Conservation (phyloP, 139 green algal species). For the Chlorella sp. region DNA sequence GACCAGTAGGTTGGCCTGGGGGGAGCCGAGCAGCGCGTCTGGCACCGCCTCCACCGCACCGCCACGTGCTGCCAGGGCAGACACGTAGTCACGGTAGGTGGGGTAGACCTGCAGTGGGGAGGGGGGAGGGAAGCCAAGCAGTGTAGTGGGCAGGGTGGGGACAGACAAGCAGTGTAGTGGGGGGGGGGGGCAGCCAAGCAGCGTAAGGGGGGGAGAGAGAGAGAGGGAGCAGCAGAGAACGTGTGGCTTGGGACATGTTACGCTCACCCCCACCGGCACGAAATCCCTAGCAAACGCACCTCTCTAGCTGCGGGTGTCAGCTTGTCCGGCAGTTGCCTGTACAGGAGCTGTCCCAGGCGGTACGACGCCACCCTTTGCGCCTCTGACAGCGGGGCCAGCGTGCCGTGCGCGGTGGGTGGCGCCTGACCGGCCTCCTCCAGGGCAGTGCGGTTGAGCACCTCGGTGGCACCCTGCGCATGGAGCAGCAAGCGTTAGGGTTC, state of each 20-base stretch:
- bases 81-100: slow-evolving; percentile 33
- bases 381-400: slow-evolving; percentile 16
- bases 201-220: no score
- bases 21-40: slow-evolving; percentile 34
- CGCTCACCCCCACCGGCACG: no score
- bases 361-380: slow-evolving; percentile 24
- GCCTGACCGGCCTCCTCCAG: slow-evolving; percentile 1
- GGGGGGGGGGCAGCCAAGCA: no score
- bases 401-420: not conserved
- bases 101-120: slow-evolving; percentile 27
- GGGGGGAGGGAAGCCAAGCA: no score
- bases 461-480: not conserved
- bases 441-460: slow-evolving; percentile 1
- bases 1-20: slow-evolving; percentile 55
- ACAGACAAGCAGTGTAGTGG: no score
- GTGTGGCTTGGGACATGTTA: no score
- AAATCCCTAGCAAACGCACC: no score
- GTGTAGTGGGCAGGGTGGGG: no score
- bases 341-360: slow-evolving; percentile 31
- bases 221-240: no score
- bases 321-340: slow-evolving; percentile 25
- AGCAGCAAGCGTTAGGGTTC: no score
- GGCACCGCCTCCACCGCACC: slow-evolving; percentile 47
- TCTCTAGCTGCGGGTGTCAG: slow-evolving; percentile 16
- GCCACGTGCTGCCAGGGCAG: slow-evolving; percentile 25